Evolutionary conservation across 1,284 basidiomycete genomes (phyloP).

Genomic region (Cutaneotrichosporon cavernicola): DNA sequence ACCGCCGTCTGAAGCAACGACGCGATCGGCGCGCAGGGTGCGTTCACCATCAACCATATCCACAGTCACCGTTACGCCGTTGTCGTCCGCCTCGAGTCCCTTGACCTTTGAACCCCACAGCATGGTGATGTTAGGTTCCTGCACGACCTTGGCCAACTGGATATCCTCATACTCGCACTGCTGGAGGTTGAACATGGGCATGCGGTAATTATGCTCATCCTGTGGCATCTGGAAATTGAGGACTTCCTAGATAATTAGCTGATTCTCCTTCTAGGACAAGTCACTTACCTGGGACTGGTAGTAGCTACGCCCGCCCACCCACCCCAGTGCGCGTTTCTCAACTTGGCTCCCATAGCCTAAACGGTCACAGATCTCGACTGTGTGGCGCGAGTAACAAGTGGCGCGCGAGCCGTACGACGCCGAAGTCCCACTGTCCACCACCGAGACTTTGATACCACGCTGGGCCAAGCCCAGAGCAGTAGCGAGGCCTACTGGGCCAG

Average conservation of each 20-base stretch:
- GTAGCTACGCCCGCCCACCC: conserved; percentile 23
- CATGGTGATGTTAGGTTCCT: conserved; percentile 20
- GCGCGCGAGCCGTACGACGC: conserved; percentile 27
- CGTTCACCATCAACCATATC: conserved; percentile 22
- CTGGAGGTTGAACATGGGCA: conserved; percentile 28
- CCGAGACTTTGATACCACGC: conserved; percentile 23
- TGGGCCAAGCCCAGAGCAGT: conserved; percentile 21
- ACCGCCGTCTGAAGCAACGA: conserved; percentile 23
- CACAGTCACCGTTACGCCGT: conserved; percentile 21
- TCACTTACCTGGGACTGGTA: conserved; percentile 17
- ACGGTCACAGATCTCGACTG: conserved; percentile 24
- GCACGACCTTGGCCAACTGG: conserved; percentile 17
- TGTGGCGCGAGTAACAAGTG: conserved; percentile 28
- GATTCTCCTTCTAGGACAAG: too few relatives aligned
- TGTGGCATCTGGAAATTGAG: conserved; percentile 26
- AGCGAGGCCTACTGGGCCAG: conserved; percentile 24
- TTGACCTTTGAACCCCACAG: conserved; percentile 20
- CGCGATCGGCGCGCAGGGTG: conserved; percentile 20
- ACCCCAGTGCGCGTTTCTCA: conserved; percentile 18
- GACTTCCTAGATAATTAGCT: conserved; percentile 12
- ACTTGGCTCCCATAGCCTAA: conserved; percentile 24
- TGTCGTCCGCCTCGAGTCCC: conserved; percentile 12
- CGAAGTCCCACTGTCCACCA: conserved; percentile 20
- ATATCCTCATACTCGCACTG: conserved; percentile 29
- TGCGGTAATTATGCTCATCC: conserved; percentile 9